A percentile compares a stretch with the other conserved stretches of the same genome.
These are phyloP conservation scores for Rosa chinensis DNA, from an alignment of 306 rosid genomes.

Conservation along the genomic window DNA sequence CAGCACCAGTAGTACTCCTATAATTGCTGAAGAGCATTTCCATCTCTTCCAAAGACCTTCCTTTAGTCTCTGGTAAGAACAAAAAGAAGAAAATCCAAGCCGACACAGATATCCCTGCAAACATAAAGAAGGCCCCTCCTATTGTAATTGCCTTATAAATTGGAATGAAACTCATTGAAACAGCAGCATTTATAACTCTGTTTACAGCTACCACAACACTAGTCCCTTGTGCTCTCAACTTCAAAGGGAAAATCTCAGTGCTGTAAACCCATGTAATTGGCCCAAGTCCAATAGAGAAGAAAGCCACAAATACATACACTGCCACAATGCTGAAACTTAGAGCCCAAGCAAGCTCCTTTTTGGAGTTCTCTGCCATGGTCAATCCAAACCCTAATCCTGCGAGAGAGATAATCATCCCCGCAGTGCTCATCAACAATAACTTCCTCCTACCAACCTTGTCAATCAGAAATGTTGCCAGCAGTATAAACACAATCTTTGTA, in stretches of 20 bases:
- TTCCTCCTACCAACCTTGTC: constrained; percentile 66
- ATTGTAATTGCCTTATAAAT: constrained; percentile 66
- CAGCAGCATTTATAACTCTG: constrained; percentile 53
- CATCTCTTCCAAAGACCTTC: constrained; percentile 74
- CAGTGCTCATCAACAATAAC: constrained; percentile 46
- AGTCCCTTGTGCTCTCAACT: constrained; percentile 67
- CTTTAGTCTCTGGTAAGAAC: constrained; percentile 80
- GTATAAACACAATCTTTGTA: constrained; percentile 45
- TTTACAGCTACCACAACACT: constrained; percentile 80
- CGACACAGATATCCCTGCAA: constrained; percentile 51
- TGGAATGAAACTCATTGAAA: constrained; percentile 67
- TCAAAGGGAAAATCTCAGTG: constrained; percentile 76
- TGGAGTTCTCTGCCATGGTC: constrained; percentile 52
- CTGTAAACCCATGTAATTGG: constrained; percentile 83
- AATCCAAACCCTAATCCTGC: constrained; percentile 49
- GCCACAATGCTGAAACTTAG: constrained; percentile 50
- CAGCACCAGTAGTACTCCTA: not conserved
- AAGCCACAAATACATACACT: constrained; percentile 50
- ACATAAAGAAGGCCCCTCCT: constrained; percentile 79
- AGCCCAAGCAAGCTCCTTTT: constrained; percentile 47
- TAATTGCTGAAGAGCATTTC: constrained; percentile 50
- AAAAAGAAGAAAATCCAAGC: constrained; percentile 69
- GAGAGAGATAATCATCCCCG: constrained; percentile 51
- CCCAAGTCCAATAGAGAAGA: constrained; percentile 68
- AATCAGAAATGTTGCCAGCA: constrained; percentile 46